Evolutionary conservation across 2,329 filamentous ascomycete species (phyloP).

Genomic region (Clonostachys solani): DNA sequence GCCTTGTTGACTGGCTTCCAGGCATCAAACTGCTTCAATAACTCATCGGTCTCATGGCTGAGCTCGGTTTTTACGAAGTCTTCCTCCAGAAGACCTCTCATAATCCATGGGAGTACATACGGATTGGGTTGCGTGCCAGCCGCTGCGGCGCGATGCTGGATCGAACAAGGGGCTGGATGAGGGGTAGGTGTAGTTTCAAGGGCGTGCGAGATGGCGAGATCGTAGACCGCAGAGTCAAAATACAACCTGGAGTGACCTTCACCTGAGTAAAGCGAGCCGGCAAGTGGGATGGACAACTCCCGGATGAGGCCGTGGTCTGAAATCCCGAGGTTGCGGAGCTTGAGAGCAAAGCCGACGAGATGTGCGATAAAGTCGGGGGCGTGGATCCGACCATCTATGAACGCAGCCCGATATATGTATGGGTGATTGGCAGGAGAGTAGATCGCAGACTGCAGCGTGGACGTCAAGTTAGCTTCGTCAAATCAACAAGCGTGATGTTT

Average conservation of each 20-base stretch:
- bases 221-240: constrained; percentile 82
- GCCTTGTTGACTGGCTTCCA: constrained; percentile 91
- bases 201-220: constrained; percentile 68
- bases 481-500: background rate
- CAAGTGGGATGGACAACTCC: constrained; percentile 82
- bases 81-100: constrained; percentile 90
- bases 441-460: constrained; percentile 63
- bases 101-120: constrained; percentile 90
- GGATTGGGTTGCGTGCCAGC: constrained; percentile 60
- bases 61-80: constrained; percentile 82
- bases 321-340: constrained; percentile 88
- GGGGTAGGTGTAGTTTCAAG: constrained; percentile 55
- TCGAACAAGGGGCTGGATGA: constrained; percentile 9
- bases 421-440: constrained; percentile 85
- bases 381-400: constrained; percentile 89
- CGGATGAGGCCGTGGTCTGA: constrained; percentile 90
- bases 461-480: background rate
- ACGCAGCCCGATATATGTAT: constrained; percentile 92
- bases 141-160: constrained; percentile 13
- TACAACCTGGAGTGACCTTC: constrained; percentile 94
- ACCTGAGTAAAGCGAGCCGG: constrained; percentile 85
- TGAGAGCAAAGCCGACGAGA: constrained; percentile 87
- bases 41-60: constrained; percentile 68
- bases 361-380: constrained; percentile 92
- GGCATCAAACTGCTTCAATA: constrained; percentile 85